Percentiles rank a stretch among this genome's conserved stretches.
Evolutionary conservation across 306 rosid genomes (phyloP).

Genomic region (Coriaria nepalensis): DNA sequence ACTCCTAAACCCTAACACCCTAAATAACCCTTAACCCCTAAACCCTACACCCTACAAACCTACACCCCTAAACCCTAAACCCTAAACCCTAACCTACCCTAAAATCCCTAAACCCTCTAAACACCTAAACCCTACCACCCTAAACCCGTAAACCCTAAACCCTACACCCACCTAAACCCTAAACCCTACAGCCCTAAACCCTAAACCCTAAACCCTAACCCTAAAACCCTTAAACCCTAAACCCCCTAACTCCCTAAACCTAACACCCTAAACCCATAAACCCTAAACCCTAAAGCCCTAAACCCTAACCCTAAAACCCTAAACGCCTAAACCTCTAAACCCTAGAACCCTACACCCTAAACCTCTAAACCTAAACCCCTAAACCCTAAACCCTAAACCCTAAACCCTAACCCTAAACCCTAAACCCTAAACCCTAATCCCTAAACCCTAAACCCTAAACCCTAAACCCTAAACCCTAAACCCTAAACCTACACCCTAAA

Average conservation of each 20-base stretch:
- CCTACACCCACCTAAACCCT: no score
- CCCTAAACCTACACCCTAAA: no score
- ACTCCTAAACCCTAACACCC: no score
- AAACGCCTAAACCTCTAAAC: conserved; percentile 3
- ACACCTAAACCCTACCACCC: neutral
- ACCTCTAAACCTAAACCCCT: conserved; percentile 5
- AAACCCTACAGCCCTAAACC: neutral
- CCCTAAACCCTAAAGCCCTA: conserved; percentile 2
- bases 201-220: neutral
- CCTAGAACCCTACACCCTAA: no score
- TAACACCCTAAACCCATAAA: conserved; percentile 2
- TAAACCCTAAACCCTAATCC: neutral
- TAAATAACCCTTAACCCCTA: neutral
- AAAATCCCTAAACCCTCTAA: neutral
- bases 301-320: neutral
- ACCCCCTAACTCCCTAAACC: neutral
- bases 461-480: neutral
- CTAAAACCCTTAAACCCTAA: no score
- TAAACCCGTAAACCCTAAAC: neutral
- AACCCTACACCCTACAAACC: neutral
- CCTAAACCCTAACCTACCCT: neutral
- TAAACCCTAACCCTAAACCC: neutral
- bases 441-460: conserved; percentile 1
- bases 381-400: conserved; percentile 3
- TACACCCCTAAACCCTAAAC: no score